Conservation (phyloP, 2,329 filamentous ascomycete species). For the Dactylonectria macrodidyma region DNA sequence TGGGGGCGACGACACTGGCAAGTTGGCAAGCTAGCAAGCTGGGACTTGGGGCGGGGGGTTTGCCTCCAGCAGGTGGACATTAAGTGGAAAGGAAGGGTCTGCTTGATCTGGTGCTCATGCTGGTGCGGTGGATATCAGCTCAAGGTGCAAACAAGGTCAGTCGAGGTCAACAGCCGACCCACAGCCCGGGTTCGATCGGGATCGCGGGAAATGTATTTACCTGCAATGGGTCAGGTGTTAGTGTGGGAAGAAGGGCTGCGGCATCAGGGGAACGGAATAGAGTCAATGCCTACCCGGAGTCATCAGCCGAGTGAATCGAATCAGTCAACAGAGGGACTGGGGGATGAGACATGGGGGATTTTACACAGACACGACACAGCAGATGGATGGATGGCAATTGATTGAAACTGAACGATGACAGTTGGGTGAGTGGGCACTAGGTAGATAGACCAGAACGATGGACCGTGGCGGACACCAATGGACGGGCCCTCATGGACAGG, state of each 20-base stretch:
- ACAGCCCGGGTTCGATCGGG: constrained; percentile 40
- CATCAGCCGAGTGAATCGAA: constrained; percentile 3
- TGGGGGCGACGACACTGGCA: constrained; percentile 17
- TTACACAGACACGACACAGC: not conserved
- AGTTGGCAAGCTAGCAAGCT: not conserved
- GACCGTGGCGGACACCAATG: constrained; percentile 18
- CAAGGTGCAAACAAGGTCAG: constrained; percentile 44
- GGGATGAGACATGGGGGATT: not conserved
- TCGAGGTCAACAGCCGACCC: constrained; percentile 42
- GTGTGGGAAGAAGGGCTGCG: constrained; percentile 10
- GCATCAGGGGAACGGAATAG: constrained; percentile 21
- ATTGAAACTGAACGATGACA: not conserved
- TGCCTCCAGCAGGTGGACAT: constrained; percentile 22
- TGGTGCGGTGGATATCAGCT: constrained; percentile 35
- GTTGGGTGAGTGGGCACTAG: constrained; percentile 13
- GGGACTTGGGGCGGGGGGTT: not conserved
- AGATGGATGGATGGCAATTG: not conserved
- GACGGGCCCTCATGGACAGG: not conserved
- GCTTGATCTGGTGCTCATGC: constrained; percentile 18
- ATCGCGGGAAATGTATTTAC: constrained; percentile 25
- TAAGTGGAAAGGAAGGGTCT: constrained; percentile 26
- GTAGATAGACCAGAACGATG: constrained; percentile 22
- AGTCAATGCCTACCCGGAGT: constrained; percentile 4
- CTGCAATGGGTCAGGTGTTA: constrained; percentile 26
- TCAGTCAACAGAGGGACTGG: constrained; percentile 1